A percentile compares a stretch with the other conserved stretches of the same genome.
phyloP scores from a whole-genome alignment of 139 green algal species.

The Ettlia oleoabundans region DNA sequence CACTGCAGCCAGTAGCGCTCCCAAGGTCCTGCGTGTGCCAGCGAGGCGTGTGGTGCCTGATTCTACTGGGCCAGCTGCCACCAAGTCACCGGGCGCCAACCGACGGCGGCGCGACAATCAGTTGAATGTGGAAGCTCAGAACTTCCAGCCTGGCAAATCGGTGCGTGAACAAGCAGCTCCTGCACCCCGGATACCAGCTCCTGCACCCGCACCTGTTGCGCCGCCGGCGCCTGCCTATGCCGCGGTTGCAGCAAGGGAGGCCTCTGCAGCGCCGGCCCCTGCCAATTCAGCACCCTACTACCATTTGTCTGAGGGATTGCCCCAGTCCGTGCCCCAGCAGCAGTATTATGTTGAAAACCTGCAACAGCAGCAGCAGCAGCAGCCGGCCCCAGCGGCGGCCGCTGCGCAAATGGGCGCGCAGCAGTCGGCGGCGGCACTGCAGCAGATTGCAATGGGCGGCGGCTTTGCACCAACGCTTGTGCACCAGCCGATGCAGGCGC shows the following conservation, averaged over 20 bases:
- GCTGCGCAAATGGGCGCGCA: slow-evolving; percentile 27
- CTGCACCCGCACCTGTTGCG: neutral
- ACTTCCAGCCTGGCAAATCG: slow-evolving; percentile 23
- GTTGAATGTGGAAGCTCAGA: slow-evolving; percentile 29
- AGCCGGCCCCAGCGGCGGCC: slow-evolving; percentile 4
- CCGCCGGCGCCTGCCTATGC: neutral
- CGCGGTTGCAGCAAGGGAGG: neutral
- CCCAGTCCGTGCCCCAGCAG: neutral
- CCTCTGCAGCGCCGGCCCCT: neutral
- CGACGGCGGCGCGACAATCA: slow-evolving; percentile 23
- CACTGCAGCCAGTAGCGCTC: neutral
- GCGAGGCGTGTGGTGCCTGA: neutral
- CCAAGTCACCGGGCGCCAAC: neutral
- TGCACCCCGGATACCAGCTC: neutral
- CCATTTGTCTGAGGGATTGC: neutral
- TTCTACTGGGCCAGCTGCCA: neutral
- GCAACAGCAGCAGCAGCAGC: slow-evolving; percentile 20
- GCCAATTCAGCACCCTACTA: neutral
- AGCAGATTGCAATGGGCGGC: slow-evolving; percentile 40
- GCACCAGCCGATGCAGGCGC: slow-evolving; percentile 23
- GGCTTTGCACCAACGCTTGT: neutral
- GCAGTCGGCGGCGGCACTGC: slow-evolving; percentile 35
- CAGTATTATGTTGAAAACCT: slow-evolving; percentile 5
- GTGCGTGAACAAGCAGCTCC: neutral
- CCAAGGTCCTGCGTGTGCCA: neutral